Conservation (phyloP, 2,329 filamentous ascomycete species). For the Diaporthe ilicicola region DNA sequence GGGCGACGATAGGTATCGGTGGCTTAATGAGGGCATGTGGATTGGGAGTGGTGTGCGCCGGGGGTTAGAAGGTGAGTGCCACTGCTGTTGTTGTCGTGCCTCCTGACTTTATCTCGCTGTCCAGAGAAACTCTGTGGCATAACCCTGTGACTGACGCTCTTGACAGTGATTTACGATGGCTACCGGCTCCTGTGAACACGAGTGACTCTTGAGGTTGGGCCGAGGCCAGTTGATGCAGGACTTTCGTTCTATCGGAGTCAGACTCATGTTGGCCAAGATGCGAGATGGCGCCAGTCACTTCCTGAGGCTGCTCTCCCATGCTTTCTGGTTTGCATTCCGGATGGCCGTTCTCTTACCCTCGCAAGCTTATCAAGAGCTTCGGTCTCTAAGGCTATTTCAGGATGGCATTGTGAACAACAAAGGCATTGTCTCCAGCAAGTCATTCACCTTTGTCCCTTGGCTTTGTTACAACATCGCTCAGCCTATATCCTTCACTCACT, state of each 20-base stretch:
- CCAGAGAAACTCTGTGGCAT: no score
- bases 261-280: background rate
- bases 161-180: slow-evolving; percentile 24
- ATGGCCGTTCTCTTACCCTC: no score
- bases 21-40: slow-evolving; percentile 30
- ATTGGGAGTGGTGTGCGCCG: slow-evolving; percentile 28
- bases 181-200: slow-evolving; percentile 18
- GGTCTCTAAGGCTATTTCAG: background rate
- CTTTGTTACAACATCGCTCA: background rate
- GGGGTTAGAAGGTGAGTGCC: slow-evolving; percentile 30
- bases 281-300: background rate
- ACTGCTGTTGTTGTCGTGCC: background rate
- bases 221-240: background rate
- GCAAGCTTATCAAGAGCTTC: background rate
- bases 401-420: background rate
- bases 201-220: background rate
- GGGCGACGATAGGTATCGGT: slow-evolving; percentile 29
- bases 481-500: background rate
- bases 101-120: background rate
- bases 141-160: background rate
- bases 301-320: no score
- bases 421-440: background rate
- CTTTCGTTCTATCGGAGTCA: background rate
- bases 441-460: background rate
- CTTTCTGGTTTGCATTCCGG: background rate